These are phyloP conservation scores for Lavandula angustifolia DNA, from an alignment of 257 asterid genomes.

Conservation along the genomic window DNA sequence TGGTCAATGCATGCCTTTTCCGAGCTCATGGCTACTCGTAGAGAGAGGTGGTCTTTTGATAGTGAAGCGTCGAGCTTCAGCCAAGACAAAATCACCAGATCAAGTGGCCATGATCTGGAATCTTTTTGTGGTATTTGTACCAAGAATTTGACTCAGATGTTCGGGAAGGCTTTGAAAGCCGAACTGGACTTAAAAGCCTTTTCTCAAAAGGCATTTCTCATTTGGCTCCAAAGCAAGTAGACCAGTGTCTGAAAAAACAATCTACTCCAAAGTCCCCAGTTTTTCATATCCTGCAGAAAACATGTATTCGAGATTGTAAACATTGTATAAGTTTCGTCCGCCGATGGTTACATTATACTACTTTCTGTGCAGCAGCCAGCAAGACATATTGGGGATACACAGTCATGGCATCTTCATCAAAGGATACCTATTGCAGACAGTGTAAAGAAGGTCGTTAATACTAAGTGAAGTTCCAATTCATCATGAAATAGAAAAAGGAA, in stretches of 20 bases:
- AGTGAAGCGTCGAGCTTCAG: constrained; percentile 53
- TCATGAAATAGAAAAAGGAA: constrained; percentile 43
- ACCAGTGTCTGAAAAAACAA: constrained; percentile 49
- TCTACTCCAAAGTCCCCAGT: constrained; percentile 39
- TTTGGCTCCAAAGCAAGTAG: constrained; percentile 63
- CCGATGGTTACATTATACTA: not conserved
- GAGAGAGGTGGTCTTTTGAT: constrained; percentile 96
- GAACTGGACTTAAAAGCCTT: constrained; percentile 74
- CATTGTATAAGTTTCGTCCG: not conserved
- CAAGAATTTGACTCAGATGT: constrained; percentile 74
- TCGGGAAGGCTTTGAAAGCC: constrained; percentile 76
- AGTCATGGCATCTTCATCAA: constrained; percentile 30
- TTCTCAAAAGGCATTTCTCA: constrained; percentile 76
- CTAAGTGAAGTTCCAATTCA: constrained; percentile 41
- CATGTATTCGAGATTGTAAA: not conserved
- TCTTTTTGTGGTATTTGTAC: constrained; percentile 77
- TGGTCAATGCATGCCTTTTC: constrained; percentile 82
- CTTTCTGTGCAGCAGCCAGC: constrained; percentile 24
- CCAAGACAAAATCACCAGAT: constrained; percentile 54
- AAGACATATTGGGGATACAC: constrained; percentile 4
- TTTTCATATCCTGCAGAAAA: not conserved
- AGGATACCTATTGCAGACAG: constrained; percentile 48
- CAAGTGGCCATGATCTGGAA: constrained; percentile 54
- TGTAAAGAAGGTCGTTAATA: constrained; percentile 53
- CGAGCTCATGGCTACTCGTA: constrained; percentile 57